Evolutionary conservation across 2,329 filamentous ascomycete species (phyloP).

Genomic region (Beauveria rudraprayagi): DNA sequence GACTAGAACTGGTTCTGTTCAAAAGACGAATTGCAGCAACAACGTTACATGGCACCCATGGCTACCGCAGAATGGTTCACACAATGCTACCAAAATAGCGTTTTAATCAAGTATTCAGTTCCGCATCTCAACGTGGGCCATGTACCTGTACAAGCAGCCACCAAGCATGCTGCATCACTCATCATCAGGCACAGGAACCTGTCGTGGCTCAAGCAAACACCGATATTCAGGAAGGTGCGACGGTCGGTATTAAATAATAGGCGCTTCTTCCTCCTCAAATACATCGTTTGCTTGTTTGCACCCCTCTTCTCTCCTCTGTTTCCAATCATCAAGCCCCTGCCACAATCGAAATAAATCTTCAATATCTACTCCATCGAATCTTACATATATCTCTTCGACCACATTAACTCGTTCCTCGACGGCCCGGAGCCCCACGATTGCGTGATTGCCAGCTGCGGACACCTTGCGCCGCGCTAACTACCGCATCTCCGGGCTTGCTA

Average conservation of each 20-base stretch:
- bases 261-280: neutral
- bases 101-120: no score
- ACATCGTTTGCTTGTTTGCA: neutral
- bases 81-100: no score
- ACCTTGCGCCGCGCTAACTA: neutral
- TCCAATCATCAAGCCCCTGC: neutral
- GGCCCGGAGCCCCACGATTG: slow-evolving; percentile 23
- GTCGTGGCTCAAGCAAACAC: neutral
- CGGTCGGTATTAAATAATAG: neutral
- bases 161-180: neutral
- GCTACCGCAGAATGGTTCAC: no score
- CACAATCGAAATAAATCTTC: neutral
- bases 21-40: no score
- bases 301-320: neutral
- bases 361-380: neutral
- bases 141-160: neutral
- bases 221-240: slow-evolving; percentile 3
- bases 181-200: neutral
- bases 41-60: no score
- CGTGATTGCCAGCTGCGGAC: slow-evolving; percentile 18
- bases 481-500: slow-evolving; percentile 10
- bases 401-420: slow-evolving; percentile 9
- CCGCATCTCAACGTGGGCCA: neutral
- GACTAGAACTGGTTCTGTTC: neutral
- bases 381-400: neutral